Evolutionary conservation across 1,139 yeast species (phyloP).

Genomic region (Magnusiomyces sp.): DNA sequence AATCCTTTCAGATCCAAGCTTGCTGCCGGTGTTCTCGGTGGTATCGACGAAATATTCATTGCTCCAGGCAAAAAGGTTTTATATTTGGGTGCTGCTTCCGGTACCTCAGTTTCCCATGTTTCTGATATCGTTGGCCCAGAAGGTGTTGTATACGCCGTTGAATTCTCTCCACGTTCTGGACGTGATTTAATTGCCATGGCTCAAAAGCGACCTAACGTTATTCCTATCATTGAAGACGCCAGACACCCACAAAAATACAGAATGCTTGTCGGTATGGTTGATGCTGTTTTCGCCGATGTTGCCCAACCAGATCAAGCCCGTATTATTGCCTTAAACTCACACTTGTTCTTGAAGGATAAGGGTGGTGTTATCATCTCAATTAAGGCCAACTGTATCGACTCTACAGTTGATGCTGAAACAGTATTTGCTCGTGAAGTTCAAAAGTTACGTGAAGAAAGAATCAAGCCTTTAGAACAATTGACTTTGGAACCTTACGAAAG

Average conservation of each 20-base stretch:
- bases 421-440: conserved; percentile 99
- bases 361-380: conserved; percentile 42
- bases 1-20: conserved; percentile 98
- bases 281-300: conserved; percentile 97
- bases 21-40: conserved; percentile 99
- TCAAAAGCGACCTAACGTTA: conserved; percentile 98
- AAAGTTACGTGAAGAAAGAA: conserved; percentile 96
- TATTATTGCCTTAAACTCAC: conserved; percentile 97
- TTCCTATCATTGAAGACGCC: conserved; percentile 98
- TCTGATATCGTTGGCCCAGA: conserved; percentile 98
- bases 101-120: conserved; percentile 98
- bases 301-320: conserved; percentile 99
- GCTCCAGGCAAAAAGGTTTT: conserved; percentile 97
- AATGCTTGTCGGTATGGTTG: conserved; percentile 98
- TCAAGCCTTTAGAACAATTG: conserved; percentile 96
- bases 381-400: conserved; percentile 91
- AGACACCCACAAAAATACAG: conserved; percentile 99
- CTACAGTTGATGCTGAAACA: conserved; percentile 98
- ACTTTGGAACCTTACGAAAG: conserved; percentile 99
- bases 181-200: conserved; percentile 99
- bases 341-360: conserved; percentile 93
- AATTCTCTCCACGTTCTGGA: conserved; percentile 99
- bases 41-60: conserved; percentile 89
- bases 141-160: conserved; percentile 97
- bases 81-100: conserved; percentile 98